A percentile compares a stretch with the other conserved stretches of the same genome.
Conservation (phyloP, 129 eudicot genomes). For the Helianthus annuus region DNA sequence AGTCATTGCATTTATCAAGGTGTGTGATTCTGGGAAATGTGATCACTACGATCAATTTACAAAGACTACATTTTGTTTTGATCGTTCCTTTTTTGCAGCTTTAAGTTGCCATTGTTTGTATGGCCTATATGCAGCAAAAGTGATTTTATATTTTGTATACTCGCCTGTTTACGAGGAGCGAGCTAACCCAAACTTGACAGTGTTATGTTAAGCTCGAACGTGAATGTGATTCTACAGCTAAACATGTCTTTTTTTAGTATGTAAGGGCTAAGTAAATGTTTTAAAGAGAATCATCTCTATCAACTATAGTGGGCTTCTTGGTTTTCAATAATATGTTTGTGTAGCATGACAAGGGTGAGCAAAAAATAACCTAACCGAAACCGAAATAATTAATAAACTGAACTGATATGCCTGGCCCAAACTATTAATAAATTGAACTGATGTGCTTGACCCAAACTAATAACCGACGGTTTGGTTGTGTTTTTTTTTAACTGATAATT, state of each 20-base stretch:
- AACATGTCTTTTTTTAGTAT: not conserved
- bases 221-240: not conserved
- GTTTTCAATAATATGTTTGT: no score
- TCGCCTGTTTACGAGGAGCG: not conserved
- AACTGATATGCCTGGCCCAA: no score
- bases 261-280: not conserved
- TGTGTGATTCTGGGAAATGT: not conserved
- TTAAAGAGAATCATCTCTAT: not conserved
- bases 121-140: conserved; percentile 3
- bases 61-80: conserved; percentile 8
- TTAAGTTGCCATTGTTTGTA: conserved; percentile 19
- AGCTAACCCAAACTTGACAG: not conserved
- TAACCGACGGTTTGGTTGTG: no score
- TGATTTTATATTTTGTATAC: conserved; percentile 6
- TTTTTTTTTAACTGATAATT: no score
- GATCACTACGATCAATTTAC: not conserved
- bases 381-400: no score
- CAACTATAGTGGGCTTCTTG: not conserved
- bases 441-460: no score
- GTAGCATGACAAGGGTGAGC: no score
- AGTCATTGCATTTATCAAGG: conserved; percentile 16
- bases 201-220: not conserved
- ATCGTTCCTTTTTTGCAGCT: conserved; percentile 12
- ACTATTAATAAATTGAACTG: no score
- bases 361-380: no score